phyloP scores from a whole-genome alignment of 1,139 yeast genomes.

The Candida sanyaensis region DNA sequence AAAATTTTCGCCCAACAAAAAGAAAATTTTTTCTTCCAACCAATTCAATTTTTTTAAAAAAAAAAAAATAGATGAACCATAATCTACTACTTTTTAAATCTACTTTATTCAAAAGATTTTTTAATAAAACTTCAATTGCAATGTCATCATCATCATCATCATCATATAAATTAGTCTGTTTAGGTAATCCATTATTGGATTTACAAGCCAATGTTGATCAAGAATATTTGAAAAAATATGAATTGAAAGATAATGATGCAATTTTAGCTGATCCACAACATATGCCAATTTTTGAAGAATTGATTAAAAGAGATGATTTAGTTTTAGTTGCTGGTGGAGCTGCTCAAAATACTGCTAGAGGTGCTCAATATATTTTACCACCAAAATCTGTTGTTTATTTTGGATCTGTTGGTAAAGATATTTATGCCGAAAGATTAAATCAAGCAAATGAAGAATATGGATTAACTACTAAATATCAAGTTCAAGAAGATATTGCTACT shows the following conservation, averaged over 20 bases:
- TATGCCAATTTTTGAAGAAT: conserved; percentile 82
- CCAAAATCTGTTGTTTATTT: conserved; percentile 83
- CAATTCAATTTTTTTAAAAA: background rate
- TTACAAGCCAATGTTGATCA: conserved; percentile 78
- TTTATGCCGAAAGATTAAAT: conserved; percentile 76
- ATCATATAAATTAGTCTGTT: conserved; percentile 43
- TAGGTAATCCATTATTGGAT: conserved; percentile 76
- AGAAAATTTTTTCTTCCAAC: background rate
- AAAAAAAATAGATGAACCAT: background rate
- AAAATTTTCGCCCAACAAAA: conserved; percentile 1
- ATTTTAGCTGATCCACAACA: conserved; percentile 88
- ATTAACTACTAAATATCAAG: conserved; percentile 81
- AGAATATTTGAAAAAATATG: conserved; percentile 75
- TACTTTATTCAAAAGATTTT: background rate
- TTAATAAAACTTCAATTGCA: conserved; percentile 2
- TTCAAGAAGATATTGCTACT: conserved; percentile 74
- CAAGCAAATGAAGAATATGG: conserved; percentile 90
- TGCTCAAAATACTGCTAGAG: conserved; percentile 98
- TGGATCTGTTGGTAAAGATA: conserved; percentile 95
- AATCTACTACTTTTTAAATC: background rate
- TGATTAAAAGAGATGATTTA: conserved; percentile 60
- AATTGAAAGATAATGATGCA: conserved; percentile 89
- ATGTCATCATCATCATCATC: conserved; percentile 31
- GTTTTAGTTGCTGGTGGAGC: conserved; percentile 97
- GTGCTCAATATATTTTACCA: conserved; percentile 92